These are phyloP conservation scores for Waltergamsia citrina DNA, from an alignment of 2,329 filamentous ascomycete genomes.

Conservation along the genomic window DNA sequence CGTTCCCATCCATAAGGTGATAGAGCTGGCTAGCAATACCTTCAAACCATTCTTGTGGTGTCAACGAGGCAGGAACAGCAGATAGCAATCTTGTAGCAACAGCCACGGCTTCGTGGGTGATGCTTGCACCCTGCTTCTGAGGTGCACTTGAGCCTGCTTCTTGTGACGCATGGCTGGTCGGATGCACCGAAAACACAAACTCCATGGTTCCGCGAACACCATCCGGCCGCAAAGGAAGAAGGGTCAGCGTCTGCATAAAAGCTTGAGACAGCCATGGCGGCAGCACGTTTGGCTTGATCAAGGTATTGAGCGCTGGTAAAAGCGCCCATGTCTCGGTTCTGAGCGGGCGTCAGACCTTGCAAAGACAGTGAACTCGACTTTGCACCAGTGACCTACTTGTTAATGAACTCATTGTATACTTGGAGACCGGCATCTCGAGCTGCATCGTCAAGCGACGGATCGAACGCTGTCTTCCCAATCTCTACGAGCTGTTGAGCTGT, in stretches of 20 bases:
- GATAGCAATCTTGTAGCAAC: constrained; percentile 54
- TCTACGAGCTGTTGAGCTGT: constrained; percentile 24
- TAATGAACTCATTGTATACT: constrained; percentile 37
- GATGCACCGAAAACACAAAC: constrained; percentile 62
- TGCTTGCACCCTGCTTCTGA: constrained; percentile 49
- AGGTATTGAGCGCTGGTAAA: constrained; percentile 50
- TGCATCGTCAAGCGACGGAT: constrained; percentile 26
- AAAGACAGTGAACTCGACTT: neutral
- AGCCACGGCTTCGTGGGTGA: constrained; percentile 59
- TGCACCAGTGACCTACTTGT: constrained; percentile 27
- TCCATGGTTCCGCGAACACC: constrained; percentile 61
- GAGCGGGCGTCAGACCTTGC: constrained; percentile 6
- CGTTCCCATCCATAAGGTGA: constrained; percentile 47
- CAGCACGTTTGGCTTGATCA: constrained; percentile 51
- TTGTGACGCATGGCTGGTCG: constrained; percentile 35
- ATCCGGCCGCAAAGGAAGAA: constrained; percentile 49
- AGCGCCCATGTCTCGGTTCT: constrained; percentile 22
- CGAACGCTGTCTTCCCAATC: constrained; percentile 37
- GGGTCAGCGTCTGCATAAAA: constrained; percentile 47
- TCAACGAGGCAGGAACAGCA: constrained; percentile 44
- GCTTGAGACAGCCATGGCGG: constrained; percentile 50
- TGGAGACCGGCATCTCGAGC: constrained; percentile 21
- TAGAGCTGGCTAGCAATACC: constrained; percentile 53
- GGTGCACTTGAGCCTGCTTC: constrained; percentile 28
- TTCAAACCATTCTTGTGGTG: constrained; percentile 48